These are phyloP conservation scores for Boletus holoroseus DNA, from an alignment of 1,284 basidiomycete species.

Conservation along the genomic window DNA sequence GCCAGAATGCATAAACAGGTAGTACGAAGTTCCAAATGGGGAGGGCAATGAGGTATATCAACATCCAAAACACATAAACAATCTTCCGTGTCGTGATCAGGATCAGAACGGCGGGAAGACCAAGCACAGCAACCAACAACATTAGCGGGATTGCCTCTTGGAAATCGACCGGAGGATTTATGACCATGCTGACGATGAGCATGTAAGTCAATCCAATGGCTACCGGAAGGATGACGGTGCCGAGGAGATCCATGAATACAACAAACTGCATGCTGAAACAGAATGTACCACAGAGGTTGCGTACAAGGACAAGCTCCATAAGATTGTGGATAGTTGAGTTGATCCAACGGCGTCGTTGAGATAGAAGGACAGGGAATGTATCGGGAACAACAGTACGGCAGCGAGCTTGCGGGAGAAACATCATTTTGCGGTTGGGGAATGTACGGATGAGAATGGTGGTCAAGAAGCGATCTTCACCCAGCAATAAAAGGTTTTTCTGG, in stretches of 20 bases:
- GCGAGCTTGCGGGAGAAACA: slow-evolving; percentile 94
- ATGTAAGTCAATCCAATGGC: slow-evolving; percentile 91
- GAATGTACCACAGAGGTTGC: slow-evolving; percentile 92
- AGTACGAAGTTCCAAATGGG: slow-evolving; percentile 96
- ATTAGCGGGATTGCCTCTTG: slow-evolving; percentile 92
- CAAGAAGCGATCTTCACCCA: slow-evolving; percentile 98
- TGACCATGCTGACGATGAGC: slow-evolving; percentile 77
- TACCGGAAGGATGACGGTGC: slow-evolving; percentile 92
- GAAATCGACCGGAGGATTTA: slow-evolving; percentile 81
- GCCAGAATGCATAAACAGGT: slow-evolving; percentile 96
- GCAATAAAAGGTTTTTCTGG: slow-evolving; percentile 94
- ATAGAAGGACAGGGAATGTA: slow-evolving; percentile 88
- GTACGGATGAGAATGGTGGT: slow-evolving; percentile 93
- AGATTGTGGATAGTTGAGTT: slow-evolving; percentile 99
- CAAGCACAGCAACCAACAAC: slow-evolving; percentile 85
- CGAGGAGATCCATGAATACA: slow-evolving; percentile 97
- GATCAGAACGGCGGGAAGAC: slow-evolving; percentile 90
- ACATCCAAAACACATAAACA: slow-evolving; percentile 97
- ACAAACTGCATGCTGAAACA: slow-evolving; percentile 98
- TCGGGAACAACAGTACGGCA: slow-evolving; percentile 97
- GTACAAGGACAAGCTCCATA: slow-evolving; percentile 97
- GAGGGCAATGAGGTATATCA: slow-evolving; percentile 87
- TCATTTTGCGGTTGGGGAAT: slow-evolving; percentile 98
- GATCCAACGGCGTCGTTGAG: slow-evolving; percentile 98
- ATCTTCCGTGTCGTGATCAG: slow-evolving; percentile 91